Conservation (phyloP, 2,329 filamentous ascomycete species). For the Trematosphaeria pertusa region DNA sequence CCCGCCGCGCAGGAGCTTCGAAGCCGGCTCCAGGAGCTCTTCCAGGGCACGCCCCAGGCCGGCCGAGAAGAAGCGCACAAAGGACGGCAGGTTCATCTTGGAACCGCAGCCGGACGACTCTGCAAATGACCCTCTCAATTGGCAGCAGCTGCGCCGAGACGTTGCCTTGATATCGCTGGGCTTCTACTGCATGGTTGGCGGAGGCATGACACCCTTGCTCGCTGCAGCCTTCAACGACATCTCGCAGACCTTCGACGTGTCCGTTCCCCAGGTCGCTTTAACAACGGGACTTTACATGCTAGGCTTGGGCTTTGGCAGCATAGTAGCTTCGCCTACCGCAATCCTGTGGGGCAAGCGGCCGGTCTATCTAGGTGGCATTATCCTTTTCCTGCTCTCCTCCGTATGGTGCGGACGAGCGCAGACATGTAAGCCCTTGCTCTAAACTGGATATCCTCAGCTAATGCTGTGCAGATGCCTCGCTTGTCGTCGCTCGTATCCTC, state of each 20-base stretch:
- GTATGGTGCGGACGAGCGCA: slow-evolving; percentile 89
- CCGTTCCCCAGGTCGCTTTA: slow-evolving; percentile 76
- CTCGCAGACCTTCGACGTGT: slow-evolving; percentile 69
- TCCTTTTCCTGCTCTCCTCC: slow-evolving; percentile 78
- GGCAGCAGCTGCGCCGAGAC: slow-evolving; percentile 83
- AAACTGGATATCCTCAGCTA: no score
- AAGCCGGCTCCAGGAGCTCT: slow-evolving; percentile 31
- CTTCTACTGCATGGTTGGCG: slow-evolving; percentile 91
- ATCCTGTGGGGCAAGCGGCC: slow-evolving; percentile 91
- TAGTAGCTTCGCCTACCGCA: slow-evolving; percentile 86
- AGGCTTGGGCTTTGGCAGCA: slow-evolving; percentile 84
- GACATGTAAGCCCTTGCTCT: slow-evolving; percentile 63
- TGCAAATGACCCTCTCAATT: slow-evolving; percentile 90
- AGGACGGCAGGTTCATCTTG: slow-evolving; percentile 83
- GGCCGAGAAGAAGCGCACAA: slow-evolving; percentile 73
- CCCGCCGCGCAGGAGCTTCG: slow-evolving; percentile 22
- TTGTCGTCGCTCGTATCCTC: slow-evolving; percentile 82
- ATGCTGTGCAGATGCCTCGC: slow-evolving; percentile 62
- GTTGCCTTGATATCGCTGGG: slow-evolving; percentile 80
- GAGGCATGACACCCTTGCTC: slow-evolving; percentile 88
- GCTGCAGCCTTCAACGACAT: slow-evolving; percentile 90
- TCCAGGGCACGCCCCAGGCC: slow-evolving; percentile 23
- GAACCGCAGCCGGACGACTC: slow-evolving; percentile 93
- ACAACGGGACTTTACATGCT: slow-evolving; percentile 96
- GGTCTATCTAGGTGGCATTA: slow-evolving; percentile 79